Percentiles rank a stretch among this genome's conserved stretches.
Evolutionary conservation across 805 yeast species (phyloP).

Genomic region (Nakazawaea laoshanensis): DNA sequence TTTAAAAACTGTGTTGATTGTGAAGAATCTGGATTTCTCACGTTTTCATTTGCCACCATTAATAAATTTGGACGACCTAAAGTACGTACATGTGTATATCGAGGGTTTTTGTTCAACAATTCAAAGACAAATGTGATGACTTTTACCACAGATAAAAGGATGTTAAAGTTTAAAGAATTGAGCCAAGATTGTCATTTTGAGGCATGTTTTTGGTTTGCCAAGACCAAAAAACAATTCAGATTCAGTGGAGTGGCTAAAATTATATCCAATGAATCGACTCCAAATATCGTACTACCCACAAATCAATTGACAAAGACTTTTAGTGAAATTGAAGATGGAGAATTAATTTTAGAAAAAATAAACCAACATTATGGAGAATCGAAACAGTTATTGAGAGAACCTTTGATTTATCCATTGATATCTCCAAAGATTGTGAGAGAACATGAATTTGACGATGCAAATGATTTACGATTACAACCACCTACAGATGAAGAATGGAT

Average conservation of each 20-base stretch:
- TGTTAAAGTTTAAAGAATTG: constrained; percentile 51
- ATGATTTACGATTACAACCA: constrained; percentile 17
- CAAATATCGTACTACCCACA: constrained; percentile 11
- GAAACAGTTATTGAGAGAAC: constrained; percentile 8
- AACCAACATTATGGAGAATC: constrained; percentile 2
- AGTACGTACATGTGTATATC: constrained; percentile 59
- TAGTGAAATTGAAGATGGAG: too few species aligned
- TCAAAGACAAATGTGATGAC: constrained; percentile 57
- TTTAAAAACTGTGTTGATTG: constrained; percentile 45
- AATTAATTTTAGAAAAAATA: not conserved
- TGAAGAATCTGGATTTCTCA: constrained; percentile 43
- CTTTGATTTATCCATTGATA: constrained; percentile 16
- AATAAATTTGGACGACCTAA: constrained; percentile 45
- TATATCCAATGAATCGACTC: constrained; percentile 22
- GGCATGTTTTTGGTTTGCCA: constrained; percentile 67
- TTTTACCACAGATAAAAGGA: constrained; percentile 65
- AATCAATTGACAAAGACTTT: too few species aligned
- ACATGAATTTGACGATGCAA: constrained; percentile 1
- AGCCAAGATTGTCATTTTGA: constrained; percentile 50
- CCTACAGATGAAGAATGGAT: constrained; percentile 62
- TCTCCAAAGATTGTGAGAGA: constrained; percentile 13
- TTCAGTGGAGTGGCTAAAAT: constrained; percentile 57
- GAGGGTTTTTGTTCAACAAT: constrained; percentile 73
- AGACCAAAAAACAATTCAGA: constrained; percentile 59
- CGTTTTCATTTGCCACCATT: constrained; percentile 65